Percentiles rank a stretch among this genome's conserved stretches.
Evolutionary conservation across 306 rosid genomes (phyloP).

Genomic region (Rubus parviflorus): DNA sequence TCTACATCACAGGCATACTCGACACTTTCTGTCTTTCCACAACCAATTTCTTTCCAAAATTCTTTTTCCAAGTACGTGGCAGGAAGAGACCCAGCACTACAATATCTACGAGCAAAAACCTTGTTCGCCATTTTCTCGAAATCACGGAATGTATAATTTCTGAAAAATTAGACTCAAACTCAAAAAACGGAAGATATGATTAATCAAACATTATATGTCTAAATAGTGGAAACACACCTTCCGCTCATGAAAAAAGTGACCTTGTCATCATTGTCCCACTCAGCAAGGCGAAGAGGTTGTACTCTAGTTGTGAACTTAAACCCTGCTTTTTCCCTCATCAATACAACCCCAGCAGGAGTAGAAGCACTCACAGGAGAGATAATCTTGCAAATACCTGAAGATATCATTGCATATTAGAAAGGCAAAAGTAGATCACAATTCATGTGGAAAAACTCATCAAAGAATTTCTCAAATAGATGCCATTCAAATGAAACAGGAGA

Average conservation of each 20-base stretch:
- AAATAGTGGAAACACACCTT: constrained; percentile 47
- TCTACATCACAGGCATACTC: constrained; percentile 99
- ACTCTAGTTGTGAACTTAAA: constrained; percentile 96
- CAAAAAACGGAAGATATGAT: constrained; percentile 29
- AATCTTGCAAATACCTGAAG: constrained; percentile 91
- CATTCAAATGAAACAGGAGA: not conserved
- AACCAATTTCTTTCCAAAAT: constrained; percentile 92
- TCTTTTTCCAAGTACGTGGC: constrained; percentile 81
- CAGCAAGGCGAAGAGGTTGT: constrained; percentile 98
- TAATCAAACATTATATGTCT: not conserved
- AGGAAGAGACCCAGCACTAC: constrained; percentile 80
- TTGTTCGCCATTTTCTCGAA: constrained; percentile 97
- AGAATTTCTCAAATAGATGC: not conserved
- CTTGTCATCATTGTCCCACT: constrained; percentile 92
- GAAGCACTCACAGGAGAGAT: constrained; percentile 87
- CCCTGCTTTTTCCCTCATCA: constrained; percentile 87
- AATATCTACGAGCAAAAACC: constrained; percentile 80
- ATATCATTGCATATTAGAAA: constrained; percentile 12
- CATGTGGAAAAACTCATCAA: not conserved
- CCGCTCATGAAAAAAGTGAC: constrained; percentile 97
- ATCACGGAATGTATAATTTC: constrained; percentile 86
- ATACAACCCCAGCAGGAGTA: constrained; percentile 91
- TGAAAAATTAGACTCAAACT: constrained; percentile 43
- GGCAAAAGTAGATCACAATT: constrained; percentile 8
- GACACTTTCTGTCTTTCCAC: constrained; percentile 88